Conservation (phyloP, 2,329 filamentous ascomycete species). For the Paecilomyces formosus region DNA sequence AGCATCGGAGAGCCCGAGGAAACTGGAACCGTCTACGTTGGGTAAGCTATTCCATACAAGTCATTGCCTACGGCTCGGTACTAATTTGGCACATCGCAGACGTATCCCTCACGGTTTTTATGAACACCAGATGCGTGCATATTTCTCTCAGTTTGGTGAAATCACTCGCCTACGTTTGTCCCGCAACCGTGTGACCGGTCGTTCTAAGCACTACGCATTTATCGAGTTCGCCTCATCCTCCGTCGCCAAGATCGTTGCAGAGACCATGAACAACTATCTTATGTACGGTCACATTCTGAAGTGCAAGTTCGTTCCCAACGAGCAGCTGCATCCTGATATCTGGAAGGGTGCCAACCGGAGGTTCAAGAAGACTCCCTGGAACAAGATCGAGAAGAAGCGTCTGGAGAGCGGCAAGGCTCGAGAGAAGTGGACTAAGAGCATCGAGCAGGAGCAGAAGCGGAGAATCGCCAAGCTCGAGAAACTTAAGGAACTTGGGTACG, state of each 20-base stretch:
- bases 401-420: conserved; percentile 67
- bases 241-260: conserved; percentile 84
- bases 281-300: conserved; percentile 91
- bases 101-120: conserved; percentile 94
- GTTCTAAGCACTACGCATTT: conserved; percentile 90
- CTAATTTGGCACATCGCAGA: conserved; percentile 25
- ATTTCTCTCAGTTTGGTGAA: conserved; percentile 87
- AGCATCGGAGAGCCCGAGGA: conserved; percentile 36
- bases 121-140: conserved; percentile 88
- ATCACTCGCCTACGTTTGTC: conserved; percentile 75
- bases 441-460: conserved; percentile 64
- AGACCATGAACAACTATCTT: conserved; percentile 97
- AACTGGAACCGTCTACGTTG: conserved; percentile 80
- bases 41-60: conserved; percentile 35
- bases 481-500: conserved; percentile 74
- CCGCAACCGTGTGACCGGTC: conserved; percentile 84
- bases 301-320: conserved; percentile 68
- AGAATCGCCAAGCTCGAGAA: conserved; percentile 63
- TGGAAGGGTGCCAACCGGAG: conserved; percentile 88
- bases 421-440: conserved; percentile 69
- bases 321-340: conserved; percentile 69
- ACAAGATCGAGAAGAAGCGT: conserved; percentile 71
- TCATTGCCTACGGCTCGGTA: neutral
- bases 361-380: conserved; percentile 83
- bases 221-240: conserved; percentile 73